phyloP scores from a whole-genome alignment of 768 basidiomycete species.

The Boletus subparvulus region DNA sequence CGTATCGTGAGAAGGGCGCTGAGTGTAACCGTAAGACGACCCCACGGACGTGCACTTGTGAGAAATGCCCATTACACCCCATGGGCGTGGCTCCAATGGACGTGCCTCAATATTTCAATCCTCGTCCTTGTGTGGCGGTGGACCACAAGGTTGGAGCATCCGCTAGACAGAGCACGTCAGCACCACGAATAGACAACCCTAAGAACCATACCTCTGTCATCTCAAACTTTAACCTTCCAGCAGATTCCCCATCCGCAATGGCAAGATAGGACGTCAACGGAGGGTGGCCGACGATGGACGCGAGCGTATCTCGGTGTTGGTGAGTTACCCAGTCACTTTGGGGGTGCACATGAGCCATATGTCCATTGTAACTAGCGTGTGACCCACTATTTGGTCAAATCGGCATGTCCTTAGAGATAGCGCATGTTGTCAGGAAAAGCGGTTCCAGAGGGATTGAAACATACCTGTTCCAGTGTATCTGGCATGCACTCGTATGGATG shows the following conservation, averaged over 20 bases:
- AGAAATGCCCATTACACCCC: background rate
- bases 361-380: background rate
- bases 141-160: constrained; percentile 94
- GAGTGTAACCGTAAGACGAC: background rate
- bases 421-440: constrained; percentile 10
- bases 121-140: constrained; percentile 87
- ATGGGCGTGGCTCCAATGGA: no score
- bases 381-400: constrained; percentile 91
- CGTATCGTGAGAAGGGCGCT: background rate
- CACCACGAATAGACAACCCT: constrained; percentile 14
- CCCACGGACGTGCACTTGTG: background rate
- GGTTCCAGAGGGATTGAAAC: constrained; percentile 24
- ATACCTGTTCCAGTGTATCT: constrained; percentile 93
- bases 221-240: constrained; percentile 87
- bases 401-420: constrained; percentile 75
- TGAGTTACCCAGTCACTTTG: constrained; percentile 95
- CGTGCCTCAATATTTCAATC: constrained; percentile 37
- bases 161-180: constrained; percentile 47
- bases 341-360: constrained; percentile 10
- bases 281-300: constrained; percentile 91
- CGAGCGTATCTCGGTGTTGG: constrained; percentile 93
- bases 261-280: constrained; percentile 83
- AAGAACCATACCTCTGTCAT: constrained; percentile 77
- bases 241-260: constrained; percentile 92
- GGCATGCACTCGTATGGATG: constrained; percentile 70